These are phyloP conservation scores for Pythium scleroteichum DNA, from an alignment of 352 stramenopile genomes.

Conservation along the genomic window DNA sequence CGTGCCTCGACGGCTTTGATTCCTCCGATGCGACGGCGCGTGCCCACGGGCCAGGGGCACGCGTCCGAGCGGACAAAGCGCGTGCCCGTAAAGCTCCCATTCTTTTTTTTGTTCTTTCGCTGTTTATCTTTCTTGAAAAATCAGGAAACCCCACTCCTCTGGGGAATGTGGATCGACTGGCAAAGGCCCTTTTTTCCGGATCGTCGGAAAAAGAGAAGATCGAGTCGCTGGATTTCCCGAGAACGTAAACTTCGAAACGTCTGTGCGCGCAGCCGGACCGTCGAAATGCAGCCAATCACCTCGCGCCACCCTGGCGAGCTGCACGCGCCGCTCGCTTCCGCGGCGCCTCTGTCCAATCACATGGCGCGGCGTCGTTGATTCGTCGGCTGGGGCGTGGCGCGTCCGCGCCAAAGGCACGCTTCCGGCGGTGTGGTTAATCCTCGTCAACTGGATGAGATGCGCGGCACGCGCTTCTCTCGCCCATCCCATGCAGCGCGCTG, in stretches of 20 bases:
- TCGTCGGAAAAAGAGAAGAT: conserved; percentile 9
- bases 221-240: not conserved
- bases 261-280: not conserved
- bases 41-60: conserved; percentile 12
- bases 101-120: conserved; percentile 1
- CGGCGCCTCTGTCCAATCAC: conserved; percentile 10
- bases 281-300: conserved; percentile 24
- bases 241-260: not conserved
- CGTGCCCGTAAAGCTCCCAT: not conserved
- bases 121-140: conserved; percentile 11
- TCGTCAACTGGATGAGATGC: not conserved
- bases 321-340: not conserved
- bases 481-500: not conserved
- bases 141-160: conserved; percentile 4
- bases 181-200: no score
- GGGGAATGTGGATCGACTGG: no score
- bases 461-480: conserved; percentile 11
- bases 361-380: conserved; percentile 1
- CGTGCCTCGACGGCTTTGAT: conserved; percentile 1
- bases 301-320: not conserved
- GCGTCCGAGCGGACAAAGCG: not conserved
- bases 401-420: conserved; percentile 15
- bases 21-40: not conserved
- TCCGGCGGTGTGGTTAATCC: conserved; percentile 26
- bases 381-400: conserved; percentile 3